phyloP scores from a whole-genome alignment of 2,329 filamentous ascomycete genomes.

The Chrysoporthe austroafricana region DNA sequence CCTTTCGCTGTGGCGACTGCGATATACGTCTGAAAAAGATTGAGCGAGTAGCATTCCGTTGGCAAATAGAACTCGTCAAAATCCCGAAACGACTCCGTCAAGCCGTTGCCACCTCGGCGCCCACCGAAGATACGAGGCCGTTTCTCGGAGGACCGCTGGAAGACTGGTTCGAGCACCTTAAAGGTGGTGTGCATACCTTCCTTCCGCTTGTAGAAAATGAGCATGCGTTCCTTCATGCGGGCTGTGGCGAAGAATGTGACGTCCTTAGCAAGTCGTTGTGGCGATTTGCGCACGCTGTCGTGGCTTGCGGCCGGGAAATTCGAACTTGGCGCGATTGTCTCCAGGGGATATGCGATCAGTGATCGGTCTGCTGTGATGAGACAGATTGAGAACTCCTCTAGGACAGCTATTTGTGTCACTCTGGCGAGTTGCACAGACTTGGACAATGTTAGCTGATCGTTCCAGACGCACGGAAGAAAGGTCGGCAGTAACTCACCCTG shows the following conservation, averaged over 20 bases:
- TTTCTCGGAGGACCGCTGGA: slow-evolving; percentile 89
- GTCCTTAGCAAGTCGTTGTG: slow-evolving; percentile 89
- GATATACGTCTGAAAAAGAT: slow-evolving; percentile 93
- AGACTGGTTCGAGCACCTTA: slow-evolving; percentile 94
- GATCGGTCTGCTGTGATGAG: slow-evolving; percentile 89
- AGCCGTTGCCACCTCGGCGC: slow-evolving; percentile 65
- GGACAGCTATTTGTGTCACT: slow-evolving; percentile 90
- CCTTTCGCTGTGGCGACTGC: slow-evolving; percentile 90
- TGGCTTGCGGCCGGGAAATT: slow-evolving; percentile 64
- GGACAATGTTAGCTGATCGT: slow-evolving; percentile 30
- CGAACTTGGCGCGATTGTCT: slow-evolving; percentile 72
- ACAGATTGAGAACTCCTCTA: slow-evolving; percentile 95
- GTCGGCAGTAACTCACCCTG: slow-evolving; percentile 62
- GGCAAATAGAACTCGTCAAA: slow-evolving; percentile 99
- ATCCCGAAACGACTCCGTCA: slow-evolving; percentile 94
- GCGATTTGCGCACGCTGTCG: slow-evolving; percentile 81
- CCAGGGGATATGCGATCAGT: slow-evolving; percentile 90
- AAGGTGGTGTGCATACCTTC: slow-evolving; percentile 92
- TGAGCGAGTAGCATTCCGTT: slow-evolving; percentile 90
- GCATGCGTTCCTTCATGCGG: slow-evolving; percentile 92
- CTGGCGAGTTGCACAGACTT: slow-evolving; percentile 76
- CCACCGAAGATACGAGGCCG: slow-evolving; percentile 69
- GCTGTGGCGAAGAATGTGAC: slow-evolving; percentile 97
- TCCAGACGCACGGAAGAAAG: slow-evolving; percentile 2
- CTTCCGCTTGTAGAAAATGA: slow-evolving; percentile 97